Conservation (phyloP, 805 yeast species). For the Candida alai region DNA sequence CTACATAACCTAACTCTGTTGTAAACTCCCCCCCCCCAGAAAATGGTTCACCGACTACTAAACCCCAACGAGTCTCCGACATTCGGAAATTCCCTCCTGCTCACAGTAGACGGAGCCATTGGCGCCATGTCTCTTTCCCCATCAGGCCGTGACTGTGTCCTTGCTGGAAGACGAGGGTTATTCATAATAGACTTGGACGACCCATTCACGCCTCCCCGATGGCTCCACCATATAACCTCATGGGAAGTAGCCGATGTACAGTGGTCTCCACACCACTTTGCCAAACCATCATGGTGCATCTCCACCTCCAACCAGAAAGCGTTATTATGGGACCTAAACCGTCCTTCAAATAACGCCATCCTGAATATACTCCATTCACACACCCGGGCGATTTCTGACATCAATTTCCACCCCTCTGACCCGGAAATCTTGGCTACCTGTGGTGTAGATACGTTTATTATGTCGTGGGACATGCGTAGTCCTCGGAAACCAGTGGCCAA, state of each 20-base stretch:
- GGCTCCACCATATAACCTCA: constrained; percentile 86
- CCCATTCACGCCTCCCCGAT: constrained; percentile 91
- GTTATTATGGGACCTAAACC: constrained; percentile 83
- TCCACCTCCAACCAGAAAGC: constrained; percentile 96
- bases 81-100: constrained; percentile 75
- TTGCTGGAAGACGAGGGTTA: constrained; percentile 81
- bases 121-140: constrained; percentile 90
- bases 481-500: constrained; percentile 69
- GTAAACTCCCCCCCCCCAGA: not conserved
- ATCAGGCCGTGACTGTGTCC: constrained; percentile 85
- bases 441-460: constrained; percentile 83
- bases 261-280: constrained; percentile 85
- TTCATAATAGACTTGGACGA: constrained; percentile 91
- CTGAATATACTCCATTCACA: constrained; percentile 88
- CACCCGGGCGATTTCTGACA: constrained; percentile 90
- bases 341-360: constrained; percentile 69
- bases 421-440: constrained; percentile 91
- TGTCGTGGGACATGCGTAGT: constrained; percentile 86
- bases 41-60: constrained; percentile 4
- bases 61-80: constrained; percentile 46
- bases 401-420: constrained; percentile 82
- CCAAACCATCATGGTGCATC: constrained; percentile 86
- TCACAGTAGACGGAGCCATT: constrained; percentile 87
- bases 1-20: no score
- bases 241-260: constrained; percentile 99